Base-by-base conservation (phyloP, 75 land plant genomes). In the Selaginella moellendorffii region DNA sequence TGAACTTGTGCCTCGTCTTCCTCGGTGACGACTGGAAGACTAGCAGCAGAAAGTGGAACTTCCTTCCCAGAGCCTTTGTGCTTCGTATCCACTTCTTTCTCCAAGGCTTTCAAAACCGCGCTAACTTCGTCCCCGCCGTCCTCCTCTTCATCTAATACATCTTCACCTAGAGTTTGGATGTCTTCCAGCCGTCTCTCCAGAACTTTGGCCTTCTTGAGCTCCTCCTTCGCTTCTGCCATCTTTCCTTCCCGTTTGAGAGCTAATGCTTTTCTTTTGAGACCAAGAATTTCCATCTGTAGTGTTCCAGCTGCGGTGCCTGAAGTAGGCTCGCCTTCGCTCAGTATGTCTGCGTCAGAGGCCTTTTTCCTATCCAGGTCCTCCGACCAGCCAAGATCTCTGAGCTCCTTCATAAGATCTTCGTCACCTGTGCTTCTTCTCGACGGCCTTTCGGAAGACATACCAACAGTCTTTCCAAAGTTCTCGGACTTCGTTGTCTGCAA, bases 341-440 rank as follows among this genome's bases (percentile, higher is more conserved):
- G 53, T 54, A 89, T 78, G 62, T 68, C 73, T 61, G 79, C 70
- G 12, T 23, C 2, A 54, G 30, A 76, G 42, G 28, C 66, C 31
- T 80, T 64, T 30, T 76, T 83, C 42, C 72, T 78, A 52, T 80
- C 90, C 25, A 85, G 96, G 30, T 62, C 72, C 31, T 89, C 98
- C 60, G 81, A 76, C 96, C 96, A 93, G 22, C 98, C 98, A 27
- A 93, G 70, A 64, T 85, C 96, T 78, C 72, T 93, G 24, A 93
- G 73, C 61, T 79, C 87, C 54, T 71, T 54, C 1, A 77, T 22
- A 30, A 89, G 68, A 54, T 85, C 90, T 36, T 36, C 14, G 46
- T 36, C 5, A 36, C 46, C 46, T 36, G 10, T 36, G 46, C 14
- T 36, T 36, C 46, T 36, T 36, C 14, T 14, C 14, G 46, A 14